Base-by-base conservation (phyloP, 2,329 filamentous ascomycete genomes). In the Whalleya microplaca region DNA sequence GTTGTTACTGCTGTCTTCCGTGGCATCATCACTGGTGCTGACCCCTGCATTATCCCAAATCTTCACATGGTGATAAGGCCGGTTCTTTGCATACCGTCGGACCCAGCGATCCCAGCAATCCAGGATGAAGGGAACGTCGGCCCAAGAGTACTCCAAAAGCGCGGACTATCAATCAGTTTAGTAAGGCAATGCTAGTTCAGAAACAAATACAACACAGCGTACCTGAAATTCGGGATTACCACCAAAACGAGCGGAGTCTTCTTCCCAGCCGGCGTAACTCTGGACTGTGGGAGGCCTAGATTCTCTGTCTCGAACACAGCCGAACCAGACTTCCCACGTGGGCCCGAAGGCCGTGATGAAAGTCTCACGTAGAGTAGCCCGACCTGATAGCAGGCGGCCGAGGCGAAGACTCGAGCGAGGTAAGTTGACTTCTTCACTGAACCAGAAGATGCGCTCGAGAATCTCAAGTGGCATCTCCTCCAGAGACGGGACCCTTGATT, bases 401-500 rank as follows among this genome's bases (percentile, higher is more conserved):
- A 86, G 70, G 29, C 74, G 67, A 10, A 68, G 76, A 49, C 75
- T 79, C 47, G 76, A 72, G 4, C 71, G 74, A 0, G 81, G 75
- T 0, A 86, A 72, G 48, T 77, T 73, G 45, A 80, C 58, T 59
- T 82, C 84, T 58, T 71, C 66, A 47, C 81, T 83, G 50, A 79
- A 69, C 59, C 81, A 68, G 52, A 84, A 78, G 46, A 86, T 83
- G 29, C 59, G 72, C 64, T 84, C 80, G 12, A 85, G 74, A 21
- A 85, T 72, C 66, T 85, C 83, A 6, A 77, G 66, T 0, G 83
- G 83, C 8, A 85, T 69, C 12, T 69, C 71, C 43, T 77, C 64
- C 2, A 73, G 47, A 21, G 66, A 59, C 1, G 70, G 66, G 8
- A 55, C 64, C 21, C 63, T 66, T 14, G 49, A 21, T 19, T 43